Evolutionary conservation across 768 basidiomycete genomes (phyloP).

Genomic region (Suillus ampliporus): DNA sequence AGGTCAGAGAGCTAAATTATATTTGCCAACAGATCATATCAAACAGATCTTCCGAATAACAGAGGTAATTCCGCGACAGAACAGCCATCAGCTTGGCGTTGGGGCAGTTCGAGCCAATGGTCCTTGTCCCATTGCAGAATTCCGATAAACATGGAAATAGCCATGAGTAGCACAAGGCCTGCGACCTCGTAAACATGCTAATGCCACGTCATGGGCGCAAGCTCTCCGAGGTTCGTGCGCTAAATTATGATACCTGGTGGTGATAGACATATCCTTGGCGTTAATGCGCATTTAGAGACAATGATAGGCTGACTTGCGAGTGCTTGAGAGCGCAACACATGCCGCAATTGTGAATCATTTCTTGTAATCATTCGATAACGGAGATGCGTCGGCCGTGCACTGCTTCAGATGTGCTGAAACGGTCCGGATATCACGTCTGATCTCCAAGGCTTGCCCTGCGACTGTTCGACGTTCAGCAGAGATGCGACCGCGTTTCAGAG

Average conservation of each 20-base stretch:
- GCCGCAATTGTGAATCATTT: not conserved
- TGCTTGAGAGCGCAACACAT: not conserved
- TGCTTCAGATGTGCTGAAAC: not conserved
- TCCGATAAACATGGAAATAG: too few species aligned
- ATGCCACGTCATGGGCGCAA: not conserved
- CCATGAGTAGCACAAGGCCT: not conserved
- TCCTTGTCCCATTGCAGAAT: not conserved
- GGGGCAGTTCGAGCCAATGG: not conserved
- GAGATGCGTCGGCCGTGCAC: not conserved
- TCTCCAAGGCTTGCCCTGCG: not conserved
- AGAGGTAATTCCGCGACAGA: not conserved
- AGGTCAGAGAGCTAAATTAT: not conserved
- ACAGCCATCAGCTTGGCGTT: too few species aligned
- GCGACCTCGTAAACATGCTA: not conserved
- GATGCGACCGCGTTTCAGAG: not conserved
- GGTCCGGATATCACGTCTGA: not conserved
- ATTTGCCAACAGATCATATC: not conserved
- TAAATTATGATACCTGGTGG: constrained; percentile 8
- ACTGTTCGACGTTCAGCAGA: not conserved
- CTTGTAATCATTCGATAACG: not conserved
- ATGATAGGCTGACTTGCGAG: not conserved
- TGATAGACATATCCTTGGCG: constrained; percentile 19
- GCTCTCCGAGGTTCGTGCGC: not conserved
- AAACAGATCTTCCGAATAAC: not conserved
- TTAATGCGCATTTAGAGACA: constrained; percentile 32